Percentiles rank a stretch among this genome's conserved stretches.
Evolutionary conservation across 2,329 filamentous ascomycete species (phyloP).

Genomic region (Penicillium sp.): DNA sequence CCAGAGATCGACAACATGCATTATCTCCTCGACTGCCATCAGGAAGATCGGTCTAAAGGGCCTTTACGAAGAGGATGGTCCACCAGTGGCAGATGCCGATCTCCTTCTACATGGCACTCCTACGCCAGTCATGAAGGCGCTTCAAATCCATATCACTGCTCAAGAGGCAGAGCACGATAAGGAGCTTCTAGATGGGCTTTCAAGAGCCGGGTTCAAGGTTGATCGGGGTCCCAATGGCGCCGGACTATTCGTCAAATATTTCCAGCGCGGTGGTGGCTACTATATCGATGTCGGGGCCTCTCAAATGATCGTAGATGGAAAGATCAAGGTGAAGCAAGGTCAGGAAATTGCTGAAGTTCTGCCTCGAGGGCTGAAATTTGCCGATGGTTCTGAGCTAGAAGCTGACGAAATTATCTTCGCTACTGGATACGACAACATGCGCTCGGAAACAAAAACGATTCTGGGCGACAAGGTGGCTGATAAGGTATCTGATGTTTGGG

Average conservation of each 20-base stretch:
- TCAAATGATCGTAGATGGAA: conserved; percentile 61
- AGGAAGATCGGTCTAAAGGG: neutral
- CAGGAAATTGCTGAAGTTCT: conserved; percentile 57
- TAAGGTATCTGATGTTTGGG: neutral
- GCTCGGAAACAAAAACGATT: neutral
- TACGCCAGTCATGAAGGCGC: neutral
- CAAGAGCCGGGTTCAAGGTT: neutral
- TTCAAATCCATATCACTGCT: neutral
- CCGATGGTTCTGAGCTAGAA: neutral
- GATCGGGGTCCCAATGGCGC: neutral
- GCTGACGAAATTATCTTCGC: neutral
- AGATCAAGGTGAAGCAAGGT: conserved; percentile 64
- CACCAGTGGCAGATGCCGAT: neutral
- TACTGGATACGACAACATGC: neutral
- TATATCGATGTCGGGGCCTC: neutral
- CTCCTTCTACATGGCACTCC: neutral
- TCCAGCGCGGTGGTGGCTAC: neutral
- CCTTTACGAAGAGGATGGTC: neutral
- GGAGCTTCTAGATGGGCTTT: neutral
- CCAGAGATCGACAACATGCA: neutral
- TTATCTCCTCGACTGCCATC: neutral
- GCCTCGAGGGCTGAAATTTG: conserved; percentile 21
- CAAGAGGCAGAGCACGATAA: neutral
- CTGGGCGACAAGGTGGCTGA: neutral
- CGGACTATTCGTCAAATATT: neutral